Base-by-base conservation (phyloP, 331 rosid genomes). In the Rhamnella rubrinervis region DNA sequence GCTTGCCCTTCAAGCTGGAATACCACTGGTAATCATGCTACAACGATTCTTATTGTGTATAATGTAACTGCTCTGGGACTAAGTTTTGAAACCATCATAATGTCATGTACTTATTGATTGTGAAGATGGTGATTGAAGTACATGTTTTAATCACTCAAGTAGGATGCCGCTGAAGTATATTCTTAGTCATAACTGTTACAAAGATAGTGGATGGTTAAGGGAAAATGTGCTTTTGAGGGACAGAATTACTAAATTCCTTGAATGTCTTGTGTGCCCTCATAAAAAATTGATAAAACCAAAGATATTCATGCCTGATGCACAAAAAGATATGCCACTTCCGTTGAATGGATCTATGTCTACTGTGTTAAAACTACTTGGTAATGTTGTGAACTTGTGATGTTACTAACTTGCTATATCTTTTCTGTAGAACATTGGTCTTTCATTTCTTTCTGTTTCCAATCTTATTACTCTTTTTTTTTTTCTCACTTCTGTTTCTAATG, bases 1-100 rank as follows among this genome's bases (percentile, higher is more conserved):
- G 75, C 99, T 95, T 67, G 71, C 97, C 39, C 83, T 89, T 81
- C 93, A 87, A 77, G 99, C 99, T 78, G 97, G 96, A 86, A 95
- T 95, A 73, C 99, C 99, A 8, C 82, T 87, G 47, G 99, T 95
- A 83, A 83, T 75, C 78, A 55, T 50, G 59, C 47, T 15, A 13
- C 21, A 39, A 53, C 19, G 16, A 19, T 66, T 28, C 26, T 23
- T 59, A 66, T 59, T 21, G 38, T n/a, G 60, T 23, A 16, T 40
- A 21, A 49, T 26, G 25, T 47, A 38, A 38, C 15, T 55, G 40
- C 5, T 59, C 25, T 59, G 5, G 1, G 14, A 6, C 31, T 16
- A 40, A 56, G n/a, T 26, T 68, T 68, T 18, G n/a, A 28, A 59
- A 53, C 5, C 18, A 39, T 47, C 31, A n/a, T 59, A 11, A 26